Base-by-base conservation (phyloP, 2,329 filamentous ascomycete species). In the Xylaria sp. region DNA sequence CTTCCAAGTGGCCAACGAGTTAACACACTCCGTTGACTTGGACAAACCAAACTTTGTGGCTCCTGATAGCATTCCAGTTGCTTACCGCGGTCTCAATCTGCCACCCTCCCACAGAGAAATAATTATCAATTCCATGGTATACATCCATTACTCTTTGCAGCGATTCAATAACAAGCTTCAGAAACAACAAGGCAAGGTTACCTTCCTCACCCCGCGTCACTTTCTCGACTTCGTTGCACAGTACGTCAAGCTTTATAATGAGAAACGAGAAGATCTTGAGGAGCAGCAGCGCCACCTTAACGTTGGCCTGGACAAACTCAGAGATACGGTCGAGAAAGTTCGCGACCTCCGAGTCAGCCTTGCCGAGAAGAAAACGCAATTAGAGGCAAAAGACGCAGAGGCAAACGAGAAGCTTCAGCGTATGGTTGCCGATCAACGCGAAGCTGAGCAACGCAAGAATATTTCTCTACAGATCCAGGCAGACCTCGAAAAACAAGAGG, bases 281-380 rank as follows among this genome's bases (percentile, higher is more conserved):
- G 96, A 99, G 79, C 96, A 99, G 80, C 96, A 99, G 79, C 92
- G 96, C 36, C 96, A 99, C 87, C 86, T 99, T 71, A 99, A 99
- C 77, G 94, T 98, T 66, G 97, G 96, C 86, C 88, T 99, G 1
- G 96, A 99, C 84, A 99, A 99, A 81, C 86, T 99, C 33, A 89
- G 93, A 74, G 96, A 98, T 82, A 99, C 96, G 1, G 94, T 98
- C 25, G 94, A 97, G 81, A 98, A 99, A 84, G 96, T 99, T 65
- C 91, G 93, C 70, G 95, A 98, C 80, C 86, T 99, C 68, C 91
- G 95, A 76, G 91, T 89, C 74, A 98, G 94, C 81, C 86, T 99
- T 67, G 94, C 94, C 1, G 91, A 97, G 81, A 99, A 99, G 88
- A 97, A 98, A 83, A 90, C 88, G 1, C 94, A 98, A 79, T 86